phyloP scores from a whole-genome alignment of 163 green algal genomes.

The Chloromonas sp. region DNA sequence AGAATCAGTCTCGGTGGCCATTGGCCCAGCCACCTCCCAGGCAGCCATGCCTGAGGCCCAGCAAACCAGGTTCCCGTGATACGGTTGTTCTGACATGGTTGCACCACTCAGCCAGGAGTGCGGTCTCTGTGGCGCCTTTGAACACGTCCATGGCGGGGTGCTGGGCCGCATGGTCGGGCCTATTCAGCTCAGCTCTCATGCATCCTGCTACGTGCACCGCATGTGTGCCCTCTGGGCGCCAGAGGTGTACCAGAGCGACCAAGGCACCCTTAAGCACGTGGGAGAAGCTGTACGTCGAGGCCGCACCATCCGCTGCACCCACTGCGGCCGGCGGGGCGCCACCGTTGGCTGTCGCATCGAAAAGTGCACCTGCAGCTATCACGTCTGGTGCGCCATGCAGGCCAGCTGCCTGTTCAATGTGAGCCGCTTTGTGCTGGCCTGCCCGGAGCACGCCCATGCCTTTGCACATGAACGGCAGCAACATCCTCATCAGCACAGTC shows the following conservation, averaged over 20 bases:
- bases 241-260: constrained; percentile 52
- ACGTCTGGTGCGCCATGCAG: constrained; percentile 57
- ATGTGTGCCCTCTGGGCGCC: constrained; percentile 67
- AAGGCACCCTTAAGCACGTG: constrained; percentile 43
- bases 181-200: not conserved
- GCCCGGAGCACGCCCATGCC: constrained; percentile 21
- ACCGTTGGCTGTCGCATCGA: constrained; percentile 65
- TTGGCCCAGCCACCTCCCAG: too few species aligned
- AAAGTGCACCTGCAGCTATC: constrained; percentile 52
- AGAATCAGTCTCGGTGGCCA: too few species aligned
- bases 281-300: constrained; percentile 43
- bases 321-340: constrained; percentile 55
- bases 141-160: not conserved
- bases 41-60: too few species aligned
- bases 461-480: constrained; percentile 5
- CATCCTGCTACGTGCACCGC: constrained; percentile 51
- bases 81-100: too few species aligned
- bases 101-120: not conserved
- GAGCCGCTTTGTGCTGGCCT: constrained; percentile 48
- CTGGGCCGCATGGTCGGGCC: constrained; percentile 47
- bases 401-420: constrained; percentile 53
- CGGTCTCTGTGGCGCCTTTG: not conserved
- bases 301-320: constrained; percentile 26
- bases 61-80: too few species aligned
- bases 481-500: not conserved